Evolutionary conservation across 1,284 basidiomycete genomes (phyloP).

Genomic region (Ustilago esculenta): DNA sequence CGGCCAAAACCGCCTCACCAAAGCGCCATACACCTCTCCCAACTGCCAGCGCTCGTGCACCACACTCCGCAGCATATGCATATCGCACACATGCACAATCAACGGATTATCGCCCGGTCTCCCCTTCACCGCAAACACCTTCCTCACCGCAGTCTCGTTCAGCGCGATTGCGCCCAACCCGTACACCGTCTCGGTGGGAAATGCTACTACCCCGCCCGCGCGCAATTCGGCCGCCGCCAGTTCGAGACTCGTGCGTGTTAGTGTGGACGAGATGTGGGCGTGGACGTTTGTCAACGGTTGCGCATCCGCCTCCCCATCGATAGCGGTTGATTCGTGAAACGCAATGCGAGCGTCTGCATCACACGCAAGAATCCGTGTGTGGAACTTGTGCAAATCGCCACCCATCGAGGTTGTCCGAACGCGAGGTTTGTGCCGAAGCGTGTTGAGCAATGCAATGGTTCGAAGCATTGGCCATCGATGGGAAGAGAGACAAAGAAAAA

Average conservation of each 20-base stretch:
- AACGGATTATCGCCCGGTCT: constrained; percentile 95
- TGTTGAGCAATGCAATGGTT: no score
- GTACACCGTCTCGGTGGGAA: constrained; percentile 98
- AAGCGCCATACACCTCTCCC: constrained; percentile 29
- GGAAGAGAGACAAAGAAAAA: no score
- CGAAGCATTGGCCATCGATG: no score
- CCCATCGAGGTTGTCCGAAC: no score
- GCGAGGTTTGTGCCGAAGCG: no score
- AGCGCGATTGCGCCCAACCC: constrained; percentile 90
- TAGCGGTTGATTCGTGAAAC: constrained; percentile 36
- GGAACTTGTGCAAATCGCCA: no score
- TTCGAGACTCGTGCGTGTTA: constrained; percentile 47
- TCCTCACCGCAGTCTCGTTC: constrained; percentile 70
- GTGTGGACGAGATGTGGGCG: constrained; percentile 30
- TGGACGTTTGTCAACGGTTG: constrained; percentile 20
- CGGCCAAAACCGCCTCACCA: constrained; percentile 89
- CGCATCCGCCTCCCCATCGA: constrained; percentile 2
- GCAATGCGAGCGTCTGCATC: constrained; percentile 15
- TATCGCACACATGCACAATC: constrained; percentile 93
- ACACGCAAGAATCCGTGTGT: constrained; percentile 34
- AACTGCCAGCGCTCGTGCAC: no score
- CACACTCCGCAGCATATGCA: constrained; percentile 76
- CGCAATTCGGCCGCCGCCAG: constrained; percentile 60
- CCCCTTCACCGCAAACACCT: constrained; percentile 91
- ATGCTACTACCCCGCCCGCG: constrained; percentile 74